Conservation (phyloP, 192 early-diverging fungal species). For the Coemansia sp. region DNA sequence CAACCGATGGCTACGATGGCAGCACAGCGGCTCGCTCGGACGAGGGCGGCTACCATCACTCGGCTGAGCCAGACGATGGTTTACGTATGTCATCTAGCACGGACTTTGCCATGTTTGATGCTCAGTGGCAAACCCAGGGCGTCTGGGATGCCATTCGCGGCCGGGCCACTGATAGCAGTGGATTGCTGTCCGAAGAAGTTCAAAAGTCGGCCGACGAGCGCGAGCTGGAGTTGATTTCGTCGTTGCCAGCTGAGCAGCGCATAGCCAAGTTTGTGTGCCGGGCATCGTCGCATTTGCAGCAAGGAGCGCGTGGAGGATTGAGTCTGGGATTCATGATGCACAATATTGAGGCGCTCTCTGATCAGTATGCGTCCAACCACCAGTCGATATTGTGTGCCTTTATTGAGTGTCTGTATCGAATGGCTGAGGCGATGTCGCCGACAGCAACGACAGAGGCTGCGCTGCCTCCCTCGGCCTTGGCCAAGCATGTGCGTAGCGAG, state of each 20-base stretch:
- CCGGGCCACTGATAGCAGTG: neutral
- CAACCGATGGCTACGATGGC: conserved; percentile 11
- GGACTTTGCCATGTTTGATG: conserved; percentile 9
- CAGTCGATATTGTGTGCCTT: conserved; percentile 46
- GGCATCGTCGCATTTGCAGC: conserved; percentile 52
- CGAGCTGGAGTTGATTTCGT: conserved; percentile 45
- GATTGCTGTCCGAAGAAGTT: neutral
- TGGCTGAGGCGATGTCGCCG: conserved; percentile 22
- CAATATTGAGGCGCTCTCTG: conserved; percentile 38
- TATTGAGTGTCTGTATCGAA: conserved; percentile 46
- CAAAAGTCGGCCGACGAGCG: conserved; percentile 30
- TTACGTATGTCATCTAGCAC: neutral
- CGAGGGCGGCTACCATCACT: neutral
- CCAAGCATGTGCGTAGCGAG: conserved; percentile 34
- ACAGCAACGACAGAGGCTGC: neutral
- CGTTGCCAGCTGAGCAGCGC: conserved; percentile 49
- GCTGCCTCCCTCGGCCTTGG: conserved; percentile 37
- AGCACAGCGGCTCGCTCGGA: neutral
- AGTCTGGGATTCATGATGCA: conserved; percentile 54
- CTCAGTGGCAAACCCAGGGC: conserved; percentile 9
- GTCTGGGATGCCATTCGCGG: conserved; percentile 20
- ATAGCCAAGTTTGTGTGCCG: conserved; percentile 54
- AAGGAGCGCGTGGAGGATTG: conserved; percentile 47
- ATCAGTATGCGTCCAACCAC: conserved; percentile 43
- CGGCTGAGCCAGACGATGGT: neutral